Percentiles rank a stretch among this genome's conserved stretches.
These are phyloP conservation scores for Yamadazyma dendronema DNA, from an alignment of 1,139 yeast genomes.

Conservation along the genomic window DNA sequence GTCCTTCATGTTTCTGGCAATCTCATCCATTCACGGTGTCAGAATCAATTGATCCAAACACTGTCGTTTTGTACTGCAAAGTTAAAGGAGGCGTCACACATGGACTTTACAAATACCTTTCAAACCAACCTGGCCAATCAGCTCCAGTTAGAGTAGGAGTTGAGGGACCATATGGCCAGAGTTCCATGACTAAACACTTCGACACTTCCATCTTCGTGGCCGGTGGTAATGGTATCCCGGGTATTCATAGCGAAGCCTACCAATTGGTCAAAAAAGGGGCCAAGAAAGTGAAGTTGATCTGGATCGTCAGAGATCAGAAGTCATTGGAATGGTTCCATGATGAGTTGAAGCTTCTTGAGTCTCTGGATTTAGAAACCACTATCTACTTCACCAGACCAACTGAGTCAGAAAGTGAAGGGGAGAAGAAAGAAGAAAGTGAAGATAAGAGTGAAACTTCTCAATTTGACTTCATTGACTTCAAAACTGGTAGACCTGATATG, in stretches of 20 bases:
- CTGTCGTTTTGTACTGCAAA: conserved; percentile 29
- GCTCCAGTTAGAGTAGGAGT: conserved; percentile 32
- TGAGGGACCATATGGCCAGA: conserved; percentile 44
- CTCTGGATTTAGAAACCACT: conserved; percentile 25
- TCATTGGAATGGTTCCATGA: conserved; percentile 36
- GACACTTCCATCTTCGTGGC: conserved; percentile 38
- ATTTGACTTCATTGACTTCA: conserved; percentile 16
- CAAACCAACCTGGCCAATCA: conserved; percentile 23
- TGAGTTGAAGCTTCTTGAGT: conserved; percentile 26
- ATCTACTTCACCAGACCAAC: conserved; percentile 33
- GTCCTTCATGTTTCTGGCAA: conserved; percentile 39
- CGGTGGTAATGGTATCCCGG: conserved; percentile 46
- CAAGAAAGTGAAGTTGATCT: conserved; percentile 26
- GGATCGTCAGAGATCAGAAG: conserved; percentile 36
- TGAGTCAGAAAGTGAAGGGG: conserved; percentile 9
- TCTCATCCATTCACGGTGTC: conserved; percentile 44
- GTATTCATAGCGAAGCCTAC: conserved; percentile 38
- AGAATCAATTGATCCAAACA: conserved; percentile 20
- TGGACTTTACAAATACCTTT: conserved; percentile 29
- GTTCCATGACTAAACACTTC: conserved; percentile 27
- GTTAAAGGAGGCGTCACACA: conserved; percentile 41
- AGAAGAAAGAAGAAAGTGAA: conserved; percentile 12
- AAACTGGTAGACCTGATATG: conserved; percentile 34
- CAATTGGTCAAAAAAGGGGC: conserved; percentile 21
- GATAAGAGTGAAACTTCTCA: conserved; percentile 25